Base-by-base conservation (phyloP, 805 yeast genomes). In the Jamesozyma rosinii region DNA sequence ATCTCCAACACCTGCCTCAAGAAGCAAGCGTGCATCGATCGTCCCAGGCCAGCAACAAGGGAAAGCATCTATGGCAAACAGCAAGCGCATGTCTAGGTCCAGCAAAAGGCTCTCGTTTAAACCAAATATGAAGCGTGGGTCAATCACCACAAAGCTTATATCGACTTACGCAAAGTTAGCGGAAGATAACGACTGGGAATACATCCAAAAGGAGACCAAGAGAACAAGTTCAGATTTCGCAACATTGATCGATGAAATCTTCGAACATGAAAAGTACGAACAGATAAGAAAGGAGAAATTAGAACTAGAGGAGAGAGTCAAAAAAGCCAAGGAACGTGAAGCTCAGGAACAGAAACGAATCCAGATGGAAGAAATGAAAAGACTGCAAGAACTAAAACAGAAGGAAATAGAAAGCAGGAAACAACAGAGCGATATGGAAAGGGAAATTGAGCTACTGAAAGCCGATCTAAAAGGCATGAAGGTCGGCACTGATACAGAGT, bases 221-320 rank as follows among this genome's bases (percentile, higher is more conserved):
- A 71, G 92, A 61, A 81, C 89, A 1, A 78, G 85, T 31, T 79
- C 85, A 14, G 83, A 83, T 48, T 83, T 83, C 67, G 92, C 88
- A 11, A 74, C 83, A 2, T 66, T 83, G 35, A 81, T 87, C 67
- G 90, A 83, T 64, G 79, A 76, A 61, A 76, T 83, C 45, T 83
- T 83, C 68, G 82, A 76, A 53, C 83, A 81, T 59, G 88, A 81
- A 54, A 74, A 72, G 50, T 76, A 71, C 41, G 83, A 78, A 46
- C 79, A 74, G 55, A 64, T 71, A 50, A 76, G 71, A 72, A 70
- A 61, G 45, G 70, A 64, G 35, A 58, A 57, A 42, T 76, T 74
- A 54, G 79, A 76, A 27, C 41, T 63, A 15, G 65, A 60, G 40
- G 51, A 63, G 37, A 79, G 74, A 51, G 60, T 70, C 40, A 65